Conservation (phyloP, 495 filamentous ascomycete species). For the Amniculicola lignicola region DNA sequence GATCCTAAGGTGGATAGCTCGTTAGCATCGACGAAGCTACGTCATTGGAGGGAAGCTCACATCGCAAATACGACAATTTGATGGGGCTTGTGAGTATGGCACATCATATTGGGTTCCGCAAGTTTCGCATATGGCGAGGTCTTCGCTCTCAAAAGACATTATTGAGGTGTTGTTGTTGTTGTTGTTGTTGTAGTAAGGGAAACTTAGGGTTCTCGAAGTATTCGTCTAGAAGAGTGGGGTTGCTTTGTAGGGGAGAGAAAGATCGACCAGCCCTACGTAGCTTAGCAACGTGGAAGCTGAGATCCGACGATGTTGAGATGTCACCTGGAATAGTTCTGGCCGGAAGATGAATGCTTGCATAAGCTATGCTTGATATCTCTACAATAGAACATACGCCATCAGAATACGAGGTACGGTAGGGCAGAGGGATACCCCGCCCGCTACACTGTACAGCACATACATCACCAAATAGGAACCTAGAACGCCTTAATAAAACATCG, state of each 20-base stretch:
- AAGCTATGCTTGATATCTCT: slow-evolving; percentile 1
- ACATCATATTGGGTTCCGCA: slow-evolving; percentile 69
- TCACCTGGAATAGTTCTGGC: neutral
- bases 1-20: slow-evolving; percentile 43
- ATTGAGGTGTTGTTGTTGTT: neutral
- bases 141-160: slow-evolving; percentile 31
- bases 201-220: slow-evolving; percentile 13
- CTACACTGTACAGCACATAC: too few species aligned
- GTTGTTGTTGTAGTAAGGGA: neutral
- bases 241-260: neutral
- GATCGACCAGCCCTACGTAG: slow-evolving; percentile 4
- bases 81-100: slow-evolving; percentile 43
- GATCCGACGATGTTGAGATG: slow-evolving; percentile 5
- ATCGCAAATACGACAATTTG: slow-evolving; percentile 71
- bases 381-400: neutral
- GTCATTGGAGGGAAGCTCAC: slow-evolving; percentile 41
- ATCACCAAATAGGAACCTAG: too few species aligned
- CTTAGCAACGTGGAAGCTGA: slow-evolving; percentile 15
- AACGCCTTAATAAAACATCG: slow-evolving; percentile 26
- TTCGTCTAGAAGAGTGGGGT: too few species aligned
- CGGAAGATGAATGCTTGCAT: neutral
- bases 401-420: neutral
- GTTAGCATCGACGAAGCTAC: neutral
- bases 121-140: slow-evolving; percentile 61
- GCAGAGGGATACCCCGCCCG: neutral